Base-by-base conservation (phyloP, 345 rosid species). In the Kandelia obovata region DNA sequence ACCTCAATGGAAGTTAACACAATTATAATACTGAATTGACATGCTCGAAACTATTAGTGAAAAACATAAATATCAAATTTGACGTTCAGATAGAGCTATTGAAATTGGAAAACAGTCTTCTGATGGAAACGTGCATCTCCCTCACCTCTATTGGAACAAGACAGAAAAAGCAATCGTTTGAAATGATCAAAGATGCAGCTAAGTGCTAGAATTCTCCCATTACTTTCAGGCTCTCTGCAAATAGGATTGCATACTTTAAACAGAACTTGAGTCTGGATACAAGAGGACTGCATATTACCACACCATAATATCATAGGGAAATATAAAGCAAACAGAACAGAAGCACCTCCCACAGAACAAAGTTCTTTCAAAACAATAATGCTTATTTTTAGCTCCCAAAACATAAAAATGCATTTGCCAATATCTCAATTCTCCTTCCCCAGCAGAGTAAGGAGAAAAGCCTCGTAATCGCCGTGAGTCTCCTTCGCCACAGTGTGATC, bases 391-490 rank as follows among this genome's bases (percentile, higher is more conserved):
- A 30, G 21, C 25, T 52, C 53, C 39, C 9, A 23, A 61, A 26
- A 43, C 56, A 6, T 16, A 2, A 7, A 66, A 58, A 25, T 23
- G 30, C n/a, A 55, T 43, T 35, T 11, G 0, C 11, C 30, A 21
- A 10, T 43, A 46, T 17, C 21, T 76, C 34, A 78, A 19, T 73
- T 78, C 62, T 76, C 71, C 51, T 79, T 77, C 51, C 91, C 95
- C 23, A 89, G 68, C 57, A 89, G 79, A 70, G 87, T 59, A 31
- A 85, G 84, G 58, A 89, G 80, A 72, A 88, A 78, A 52, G 53
- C 71, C 74, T 88, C 71, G 76, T 85, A 83, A 51, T 88, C 89
- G 10, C 91, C 91, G 0, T 79, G 73, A 72, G 84, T 85, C 26
- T 84, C 91, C 72, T 81, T 83, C 53, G 84, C 89, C 58, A 86